phyloP scores from a whole-genome alignment of 2,329 filamentous ascomycete species.

The Alternaria infectoria region DNA sequence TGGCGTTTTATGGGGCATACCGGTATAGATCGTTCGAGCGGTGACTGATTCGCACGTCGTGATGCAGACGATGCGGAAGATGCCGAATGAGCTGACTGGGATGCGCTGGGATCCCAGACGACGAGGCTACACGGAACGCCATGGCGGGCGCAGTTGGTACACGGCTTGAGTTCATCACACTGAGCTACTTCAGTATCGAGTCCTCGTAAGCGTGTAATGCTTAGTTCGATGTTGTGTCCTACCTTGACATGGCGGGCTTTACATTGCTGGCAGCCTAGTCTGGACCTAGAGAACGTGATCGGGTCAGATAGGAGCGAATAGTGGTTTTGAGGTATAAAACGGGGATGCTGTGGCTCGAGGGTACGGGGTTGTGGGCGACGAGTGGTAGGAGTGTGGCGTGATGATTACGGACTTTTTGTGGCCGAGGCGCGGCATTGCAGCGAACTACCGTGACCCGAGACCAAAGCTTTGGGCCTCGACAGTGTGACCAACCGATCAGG shows the following conservation, averaged over 20 bases:
- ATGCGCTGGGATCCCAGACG: slow-evolving; percentile 29
- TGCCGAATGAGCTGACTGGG: slow-evolving; percentile 17
- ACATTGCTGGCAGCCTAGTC: slow-evolving; percentile 44
- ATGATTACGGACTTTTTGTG: slow-evolving; percentile 43
- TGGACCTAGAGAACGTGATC: slow-evolving; percentile 16
- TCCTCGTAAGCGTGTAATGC: slow-evolving; percentile 6
- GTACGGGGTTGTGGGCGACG: slow-evolving; percentile 1
- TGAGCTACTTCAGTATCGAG: slow-evolving; percentile 24
- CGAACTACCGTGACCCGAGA: slow-evolving; percentile 4
- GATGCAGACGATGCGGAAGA: slow-evolving; percentile 13
- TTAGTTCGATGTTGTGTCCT: slow-evolving; percentile 6
- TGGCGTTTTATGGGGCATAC: slow-evolving; percentile 17
- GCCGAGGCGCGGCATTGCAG: slow-evolving; percentile 44
- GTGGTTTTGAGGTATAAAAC: background rate
- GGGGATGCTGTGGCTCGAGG: background rate
- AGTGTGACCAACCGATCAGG: slow-evolving; percentile 8
- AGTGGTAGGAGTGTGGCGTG: slow-evolving; percentile 10
- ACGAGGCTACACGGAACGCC: slow-evolving; percentile 46
- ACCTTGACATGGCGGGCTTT: slow-evolving; percentile 49
- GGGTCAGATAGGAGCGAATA: background rate
- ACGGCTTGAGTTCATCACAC: slow-evolving; percentile 49
- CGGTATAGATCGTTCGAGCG: slow-evolving; percentile 17
- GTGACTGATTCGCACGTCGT: slow-evolving; percentile 20
- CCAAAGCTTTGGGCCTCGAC: slow-evolving; percentile 14
- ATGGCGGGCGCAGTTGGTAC: slow-evolving; percentile 47